A percentile compares a stretch with the other conserved stretches of the same genome.
These are phyloP conservation scores for Marasmius oreades DNA, from an alignment of 1,284 basidiomycete species.

Conservation along the genomic window DNA sequence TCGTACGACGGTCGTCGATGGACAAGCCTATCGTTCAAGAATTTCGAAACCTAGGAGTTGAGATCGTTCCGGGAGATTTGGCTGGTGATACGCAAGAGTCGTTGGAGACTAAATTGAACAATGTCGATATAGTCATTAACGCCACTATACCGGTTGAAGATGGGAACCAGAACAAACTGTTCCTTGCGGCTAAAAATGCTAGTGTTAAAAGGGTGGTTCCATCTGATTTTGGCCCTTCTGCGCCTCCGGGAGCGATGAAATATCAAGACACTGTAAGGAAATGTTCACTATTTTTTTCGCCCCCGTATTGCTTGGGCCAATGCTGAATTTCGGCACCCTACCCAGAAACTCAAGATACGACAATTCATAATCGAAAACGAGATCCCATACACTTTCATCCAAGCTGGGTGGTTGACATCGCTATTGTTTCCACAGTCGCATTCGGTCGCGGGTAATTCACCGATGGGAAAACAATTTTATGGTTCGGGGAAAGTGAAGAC, in stretches of 20 bases:
- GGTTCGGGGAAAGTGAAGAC: slow-evolving; percentile 9
- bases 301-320: neutral
- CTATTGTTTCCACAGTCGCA: neutral
- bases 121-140: slow-evolving; percentile 2
- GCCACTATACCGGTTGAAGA: neutral
- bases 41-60: neutral
- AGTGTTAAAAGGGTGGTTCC: slow-evolving; percentile 9
- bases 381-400: slow-evolving; percentile 13
- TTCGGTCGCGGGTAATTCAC: neutral
- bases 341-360: slow-evolving; percentile 13
- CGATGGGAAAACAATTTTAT: neutral
- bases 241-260: neutral
- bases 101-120: neutral
- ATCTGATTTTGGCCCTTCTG: slow-evolving; percentile 5
- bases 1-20: slow-evolving; percentile 2
- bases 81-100: neutral
- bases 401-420: slow-evolving; percentile 12
- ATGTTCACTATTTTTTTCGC: neutral
- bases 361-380: slow-evolving; percentile 7
- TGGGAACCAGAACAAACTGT: neutral
- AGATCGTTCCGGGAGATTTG: slow-evolving; percentile 1
- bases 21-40: slow-evolving; percentile 2
- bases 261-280: slow-evolving; percentile 1
- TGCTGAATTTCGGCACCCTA: no score
- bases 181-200: slow-evolving; percentile 7